phyloP scores from a whole-genome alignment of 1,284 basidiomycete genomes.

The Prillingera fragicola region DNA sequence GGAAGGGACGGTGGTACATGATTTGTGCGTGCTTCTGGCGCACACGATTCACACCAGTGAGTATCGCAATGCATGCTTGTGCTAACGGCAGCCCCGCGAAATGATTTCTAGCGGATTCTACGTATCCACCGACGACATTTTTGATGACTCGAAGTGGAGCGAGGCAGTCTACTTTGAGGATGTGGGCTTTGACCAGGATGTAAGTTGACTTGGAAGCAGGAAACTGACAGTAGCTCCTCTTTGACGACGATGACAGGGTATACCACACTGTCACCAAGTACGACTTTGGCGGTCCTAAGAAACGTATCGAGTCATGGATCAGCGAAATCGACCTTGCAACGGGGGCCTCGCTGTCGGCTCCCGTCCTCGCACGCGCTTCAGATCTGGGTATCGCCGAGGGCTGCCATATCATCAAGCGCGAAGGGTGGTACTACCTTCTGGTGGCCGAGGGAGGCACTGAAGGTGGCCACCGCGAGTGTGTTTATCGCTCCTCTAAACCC shows the following conservation, averaged over 20 bases:
- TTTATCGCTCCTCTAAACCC: conserved; percentile 16
- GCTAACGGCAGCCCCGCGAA: conserved; percentile 2
- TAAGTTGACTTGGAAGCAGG: conserved; percentile 7
- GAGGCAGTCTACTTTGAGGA: conserved; percentile 29
- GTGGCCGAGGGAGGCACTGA: conserved; percentile 37
- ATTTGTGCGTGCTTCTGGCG: conserved; percentile 16
- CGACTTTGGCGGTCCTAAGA: conserved; percentile 2
- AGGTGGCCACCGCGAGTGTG: conserved; percentile 21
- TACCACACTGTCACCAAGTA: conserved; percentile 20
- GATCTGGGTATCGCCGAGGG: conserved; percentile 34
- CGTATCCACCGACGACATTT: conserved; percentile 31
- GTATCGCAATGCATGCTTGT: background rate
- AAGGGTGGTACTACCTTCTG: conserved; percentile 28
- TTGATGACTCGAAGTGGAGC: conserved; percentile 24
- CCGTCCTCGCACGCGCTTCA: conserved; percentile 5
- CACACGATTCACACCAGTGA: background rate
- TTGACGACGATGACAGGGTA: conserved; percentile 25
- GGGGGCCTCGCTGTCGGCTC: conserved; percentile 10
- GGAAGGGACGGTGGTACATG: conserved; percentile 26
- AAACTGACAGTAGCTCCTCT: conserved; percentile 17
- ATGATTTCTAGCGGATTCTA: conserved; percentile 22
- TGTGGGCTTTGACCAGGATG: conserved; percentile 30
- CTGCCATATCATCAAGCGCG: conserved; percentile 25
- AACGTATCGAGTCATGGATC: conserved; percentile 11
- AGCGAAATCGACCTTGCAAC: conserved; percentile 25